These are phyloP conservation scores for Backusella tarrabulga DNA, from an alignment of 192 early-diverging fungal species.

Conservation along the genomic window DNA sequence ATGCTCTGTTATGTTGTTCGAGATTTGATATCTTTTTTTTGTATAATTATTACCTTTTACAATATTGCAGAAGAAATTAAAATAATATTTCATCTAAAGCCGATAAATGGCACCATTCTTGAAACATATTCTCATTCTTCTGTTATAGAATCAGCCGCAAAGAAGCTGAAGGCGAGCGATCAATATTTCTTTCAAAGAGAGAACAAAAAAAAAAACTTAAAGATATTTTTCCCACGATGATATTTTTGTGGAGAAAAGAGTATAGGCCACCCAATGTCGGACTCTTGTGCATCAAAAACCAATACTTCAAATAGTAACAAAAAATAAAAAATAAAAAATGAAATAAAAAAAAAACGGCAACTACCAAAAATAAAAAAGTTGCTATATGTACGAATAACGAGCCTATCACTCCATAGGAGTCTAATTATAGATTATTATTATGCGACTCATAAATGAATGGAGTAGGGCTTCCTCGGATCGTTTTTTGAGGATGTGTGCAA, in stretches of 20 bases:
- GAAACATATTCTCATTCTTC: background rate
- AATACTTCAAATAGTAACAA: background rate
- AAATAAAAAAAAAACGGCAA: background rate
- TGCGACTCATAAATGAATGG: background rate
- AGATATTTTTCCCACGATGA: background rate
- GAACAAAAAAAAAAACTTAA: background rate
- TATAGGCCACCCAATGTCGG: background rate
- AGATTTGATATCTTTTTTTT: background rate
- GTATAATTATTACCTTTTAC: background rate
- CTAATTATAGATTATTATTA: background rate
- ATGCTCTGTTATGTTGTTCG: background rate
- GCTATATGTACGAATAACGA: background rate
- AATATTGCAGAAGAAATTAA: background rate
- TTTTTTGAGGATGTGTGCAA: background rate
- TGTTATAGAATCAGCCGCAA: background rate
- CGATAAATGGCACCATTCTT: background rate
- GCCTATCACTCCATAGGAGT: background rate
- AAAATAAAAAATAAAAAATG: background rate
- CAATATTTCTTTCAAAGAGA: background rate
- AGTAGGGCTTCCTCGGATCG: background rate
- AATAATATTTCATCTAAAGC: background rate
- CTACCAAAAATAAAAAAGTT: background rate
- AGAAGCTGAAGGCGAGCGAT: background rate
- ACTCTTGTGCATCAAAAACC: background rate
- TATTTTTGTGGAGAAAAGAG: conserved; percentile 3